Percentiles rank a stretch among this genome's conserved stretches.
Conservation (phyloP, 1,139 yeast species). For the Arxiozyma telluris region DNA sequence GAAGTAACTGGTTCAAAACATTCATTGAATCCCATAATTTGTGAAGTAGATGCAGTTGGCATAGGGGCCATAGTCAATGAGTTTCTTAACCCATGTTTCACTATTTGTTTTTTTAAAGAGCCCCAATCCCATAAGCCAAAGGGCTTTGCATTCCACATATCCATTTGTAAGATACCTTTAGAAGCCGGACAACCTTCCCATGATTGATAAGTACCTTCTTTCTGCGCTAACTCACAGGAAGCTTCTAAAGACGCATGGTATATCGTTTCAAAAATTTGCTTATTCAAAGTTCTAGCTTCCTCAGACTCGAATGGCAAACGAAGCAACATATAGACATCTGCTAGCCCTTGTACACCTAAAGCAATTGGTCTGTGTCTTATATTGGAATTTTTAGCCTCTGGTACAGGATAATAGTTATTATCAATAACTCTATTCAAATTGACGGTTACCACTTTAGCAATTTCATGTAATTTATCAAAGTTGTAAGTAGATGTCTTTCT, state of each 20-base stretch:
- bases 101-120: slow-evolving; percentile 47
- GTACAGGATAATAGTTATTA: slow-evolving; percentile 67
- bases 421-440: slow-evolving; percentile 75
- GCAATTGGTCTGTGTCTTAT: slow-evolving; percentile 77
- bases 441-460: slow-evolving; percentile 61
- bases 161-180: slow-evolving; percentile 66
- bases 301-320: slow-evolving; percentile 72
- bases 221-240: slow-evolving; percentile 61
- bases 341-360: slow-evolving; percentile 83
- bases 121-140: slow-evolving; percentile 60
- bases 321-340: slow-evolving; percentile 68
- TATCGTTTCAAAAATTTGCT: slow-evolving; percentile 79
- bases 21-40: slow-evolving; percentile 78
- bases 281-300: slow-evolving; percentile 63
- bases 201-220: slow-evolving; percentile 55
- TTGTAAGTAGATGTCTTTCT: slow-evolving; percentile 45
- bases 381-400: slow-evolving; percentile 59
- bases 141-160: slow-evolving; percentile 51
- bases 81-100: slow-evolving; percentile 61
- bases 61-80: slow-evolving; percentile 82
- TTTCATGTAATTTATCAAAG: slow-evolving; percentile 60
- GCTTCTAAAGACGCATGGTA: slow-evolving; percentile 82
- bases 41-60: slow-evolving; percentile 97
- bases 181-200: slow-evolving; percentile 79
- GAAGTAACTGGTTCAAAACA: slow-evolving; percentile 90